Base-by-base conservation (phyloP, 169 alveolate species). In the Cryptosporidium bovis region DNA sequence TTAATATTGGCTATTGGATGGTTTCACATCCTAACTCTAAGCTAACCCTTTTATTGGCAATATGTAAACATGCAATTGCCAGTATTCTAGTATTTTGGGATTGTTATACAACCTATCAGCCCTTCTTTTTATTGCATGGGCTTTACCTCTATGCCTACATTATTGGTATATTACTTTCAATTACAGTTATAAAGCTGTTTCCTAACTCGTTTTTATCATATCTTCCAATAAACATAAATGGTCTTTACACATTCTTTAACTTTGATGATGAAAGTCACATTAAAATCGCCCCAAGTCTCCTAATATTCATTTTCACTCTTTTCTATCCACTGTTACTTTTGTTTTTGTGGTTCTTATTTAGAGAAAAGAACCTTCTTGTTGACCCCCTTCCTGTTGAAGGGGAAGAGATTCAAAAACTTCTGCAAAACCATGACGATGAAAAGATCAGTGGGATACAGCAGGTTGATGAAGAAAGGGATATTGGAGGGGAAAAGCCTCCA, bases 1-100 rank as follows among this genome's bases (percentile, higher is more conserved):
- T 77, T 10, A 77, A 77, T 27, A 77, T 77, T 77, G 85, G 85
- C 15, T 77, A 77, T 31, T 77, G 85, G 85, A 77, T 77, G 85
- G 85, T 77, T 12, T 77, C 85, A 15, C 85, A 77, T 53, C 85
- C 85, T 2, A 77, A 77, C 27, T 46, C 85, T 2, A 77, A 48
- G 12, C 16, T 77, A 6, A 58, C 69, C 6, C 71, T 77, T 33
- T n/a, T 77, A 2, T 34, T 77, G 29, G 85, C 85, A 46, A 58
- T 77, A 7, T 68, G 64, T 1, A 77, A 77, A 31, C 85, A 77
- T 16, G 85, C 85, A 60, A 60, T 77, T 46, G 85, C 85, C 20
- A 77, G 85, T 44, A 60, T 77, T 27, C 13, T 77, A 4, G 85
- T 77, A 16, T 77, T 77, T 60, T 77, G 85, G 85, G 85, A 77